Percentiles rank a stretch among this genome's conserved stretches.
phyloP scores from a whole-genome alignment of 345 rosid species.

The Ricinus communis region DNA sequence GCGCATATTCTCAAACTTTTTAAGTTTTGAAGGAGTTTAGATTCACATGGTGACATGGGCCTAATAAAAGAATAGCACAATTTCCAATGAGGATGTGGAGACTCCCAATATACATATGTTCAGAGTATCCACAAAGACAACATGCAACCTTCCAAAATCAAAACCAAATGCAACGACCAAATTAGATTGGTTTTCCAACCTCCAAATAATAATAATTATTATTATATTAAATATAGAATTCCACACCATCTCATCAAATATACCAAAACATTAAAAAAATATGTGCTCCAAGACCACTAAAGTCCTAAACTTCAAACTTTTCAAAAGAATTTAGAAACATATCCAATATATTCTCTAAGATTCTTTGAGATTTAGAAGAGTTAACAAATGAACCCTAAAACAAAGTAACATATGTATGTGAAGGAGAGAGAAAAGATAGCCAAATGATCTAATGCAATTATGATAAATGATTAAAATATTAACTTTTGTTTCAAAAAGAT shows the following conservation, averaged over 20 bases:
- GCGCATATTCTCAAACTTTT: slow-evolving; percentile 4
- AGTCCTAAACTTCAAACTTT: slow-evolving; percentile 15
- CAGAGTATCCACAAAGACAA: slow-evolving; percentile 1
- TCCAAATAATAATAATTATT: neutral
- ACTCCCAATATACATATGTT: slow-evolving; percentile 9
- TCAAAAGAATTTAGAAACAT: slow-evolving; percentile 22
- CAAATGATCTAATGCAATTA: slow-evolving; percentile 36
- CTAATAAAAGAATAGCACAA: slow-evolving; percentile 23
- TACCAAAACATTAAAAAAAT: neutral
- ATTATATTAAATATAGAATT: neutral
- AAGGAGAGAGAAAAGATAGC: slow-evolving; percentile 15
- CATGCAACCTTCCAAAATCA: slow-evolving; percentile 22
- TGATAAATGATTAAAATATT: slow-evolving; percentile 36
- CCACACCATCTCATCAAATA: neutral
- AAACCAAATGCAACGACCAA: slow-evolving; percentile 20
- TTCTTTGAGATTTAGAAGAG: slow-evolving; percentile 39
- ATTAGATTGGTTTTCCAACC: slow-evolving; percentile 13
- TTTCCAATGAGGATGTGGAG: slow-evolving; percentile 38
- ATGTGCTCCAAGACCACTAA: neutral
- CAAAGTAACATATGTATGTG: neutral
- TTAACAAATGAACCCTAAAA: slow-evolving; percentile 22
- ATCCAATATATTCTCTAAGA: slow-evolving; percentile 42
- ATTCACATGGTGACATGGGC: slow-evolving; percentile 34
- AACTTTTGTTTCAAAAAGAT: slow-evolving; percentile 18
- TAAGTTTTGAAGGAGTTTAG: neutral